phyloP scores from a whole-genome alignment of 169 alveolate genomes.

The Cryptosporidium canis region DNA sequence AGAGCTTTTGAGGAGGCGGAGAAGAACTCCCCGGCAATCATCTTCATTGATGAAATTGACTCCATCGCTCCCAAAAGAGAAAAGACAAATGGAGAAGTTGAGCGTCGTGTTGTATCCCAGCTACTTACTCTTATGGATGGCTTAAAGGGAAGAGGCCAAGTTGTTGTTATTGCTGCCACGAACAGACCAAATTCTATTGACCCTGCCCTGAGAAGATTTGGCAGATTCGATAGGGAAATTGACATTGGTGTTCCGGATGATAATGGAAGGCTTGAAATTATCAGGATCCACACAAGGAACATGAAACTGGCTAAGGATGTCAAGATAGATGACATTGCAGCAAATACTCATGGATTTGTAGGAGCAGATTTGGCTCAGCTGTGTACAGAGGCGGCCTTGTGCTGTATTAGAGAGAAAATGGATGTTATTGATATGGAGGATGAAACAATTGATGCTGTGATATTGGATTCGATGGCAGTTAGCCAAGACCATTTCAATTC shows the following conservation, averaged over 20 bases:
- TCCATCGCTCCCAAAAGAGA: slow-evolving; percentile 99
- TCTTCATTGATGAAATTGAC: slow-evolving; percentile 99
- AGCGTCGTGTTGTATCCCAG: slow-evolving; percentile 99
- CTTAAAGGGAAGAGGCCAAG: slow-evolving; percentile 98
- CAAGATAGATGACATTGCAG: slow-evolving; percentile 97
- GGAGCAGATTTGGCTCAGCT: slow-evolving; percentile 97
- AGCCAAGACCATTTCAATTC: slow-evolving; percentile 97
- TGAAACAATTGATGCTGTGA: slow-evolving; percentile 94
- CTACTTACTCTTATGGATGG: slow-evolving; percentile 99
- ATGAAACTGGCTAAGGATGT: slow-evolving; percentile 98
- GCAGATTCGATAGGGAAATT: slow-evolving; percentile 97
- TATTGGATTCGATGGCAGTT: slow-evolving; percentile 98
- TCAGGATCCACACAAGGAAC: slow-evolving; percentile 98
- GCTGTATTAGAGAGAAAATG: slow-evolving; percentile 99
- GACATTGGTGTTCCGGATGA: slow-evolving; percentile 99
- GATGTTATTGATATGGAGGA: slow-evolving; percentile 98
- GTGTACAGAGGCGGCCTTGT: slow-evolving; percentile 97
- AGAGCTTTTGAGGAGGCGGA: slow-evolving; percentile 98
- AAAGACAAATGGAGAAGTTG: slow-evolving; percentile 99
- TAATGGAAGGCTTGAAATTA: slow-evolving; percentile 98
- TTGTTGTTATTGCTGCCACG: slow-evolving; percentile 97
- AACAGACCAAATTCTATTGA: slow-evolving; percentile 99
- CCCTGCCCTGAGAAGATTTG: slow-evolving; percentile 99
- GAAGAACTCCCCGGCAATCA: slow-evolving; percentile 99
- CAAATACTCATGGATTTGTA: slow-evolving; percentile 99